Base-by-base conservation (phyloP, 2,329 filamentous ascomycete genomes). In the Bipolaris oryzae region DNA sequence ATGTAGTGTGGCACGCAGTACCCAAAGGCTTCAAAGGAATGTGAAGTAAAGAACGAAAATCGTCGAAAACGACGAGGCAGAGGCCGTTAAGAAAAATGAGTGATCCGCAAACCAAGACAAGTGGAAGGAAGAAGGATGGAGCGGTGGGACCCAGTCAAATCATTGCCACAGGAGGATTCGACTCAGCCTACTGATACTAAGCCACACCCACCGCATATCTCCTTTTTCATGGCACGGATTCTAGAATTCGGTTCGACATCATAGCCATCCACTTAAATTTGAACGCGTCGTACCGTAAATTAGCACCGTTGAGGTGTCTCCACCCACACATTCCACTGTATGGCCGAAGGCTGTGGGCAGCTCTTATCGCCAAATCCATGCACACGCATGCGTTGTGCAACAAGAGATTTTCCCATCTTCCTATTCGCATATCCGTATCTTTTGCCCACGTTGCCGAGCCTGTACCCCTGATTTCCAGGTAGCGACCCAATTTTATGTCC, bases 1-100 rank as follows among this genome's bases (percentile, higher is more conserved):
- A 48, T 38, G 45, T 48, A 38, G 21, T 48, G 16, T 10, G 45
- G 34, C 28, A 48, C 45, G 23, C 45, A 10, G 45, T 48, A 48
- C 45, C 45, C 34, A 16, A 25, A 48, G 20, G 34, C 34, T 21
- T 38, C 21, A 23, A 48, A 48, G 3, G 45, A 48, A 38, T 48
- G 45, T 38, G 28, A 38, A 23, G 13, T 31, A 42, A 42, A 7
- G 39, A 42, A 25, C 23, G 39, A 3, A 48, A 38, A 18, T 21
- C 15, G 33, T 15, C n/a, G 23, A 13, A 10, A 25, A 28, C 34
- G 42, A 35, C 45, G 45, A 34, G 2, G 34, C 37, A 37, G 20
- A 38, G 11, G 34, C 11, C 5, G 21, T 16, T 48, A 28, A 37
- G 34, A 48, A 31, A 45, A 45, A 45, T n/a, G 20, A 28, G n/a